Base-by-base conservation (phyloP, 345 rosid species). In the Hevea brasiliensis region DNA sequence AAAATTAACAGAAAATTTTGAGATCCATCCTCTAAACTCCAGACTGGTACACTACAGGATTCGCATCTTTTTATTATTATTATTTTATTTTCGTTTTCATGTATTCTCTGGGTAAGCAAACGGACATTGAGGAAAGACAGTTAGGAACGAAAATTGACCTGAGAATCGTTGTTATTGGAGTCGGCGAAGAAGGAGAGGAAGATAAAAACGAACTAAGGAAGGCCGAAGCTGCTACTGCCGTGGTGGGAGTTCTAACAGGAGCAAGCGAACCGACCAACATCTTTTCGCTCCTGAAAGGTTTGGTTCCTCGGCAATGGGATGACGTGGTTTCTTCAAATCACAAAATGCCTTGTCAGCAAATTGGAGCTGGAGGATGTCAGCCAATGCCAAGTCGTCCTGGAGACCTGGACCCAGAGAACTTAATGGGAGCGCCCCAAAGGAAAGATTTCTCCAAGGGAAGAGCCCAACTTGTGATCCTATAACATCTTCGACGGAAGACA, bases 131-230 rank as follows among this genome's bases (percentile, higher is more conserved):
- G 0, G 0, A 32, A 1, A 2, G 47, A 50, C 41, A 53, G 57
- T 42, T 8, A 8, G 26, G 21, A 53, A 32, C 37, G 37, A 32
- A 1, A 59, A 44, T 70, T 74, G n/a, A 84, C 90, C 89, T 74
- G 84, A 54, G 84, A 81, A 75, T 78, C 78, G 41, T 82, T 77
- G 81, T 61, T 63, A 81, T 81, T 69, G 71, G 80, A 81, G 35
- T 74, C 78, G 32, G 74, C 75, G 64, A 76, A 48, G 73, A 63
- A 72, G 67, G 63, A 9, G 62, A 85, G 24, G 86, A 84, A 78
- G 76, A 81, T 40, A 85, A 85, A 75, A 74, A 77, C 15, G 60
- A n/a, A n/a, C n/a, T n/a, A n/a, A n/a, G n/a, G n/a, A 72, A 42
- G 51, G 79, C 65, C 65, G 88, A 68, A 4, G 85, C 76, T 26